Percentiles rank a stretch among this genome's conserved stretches.
These are phyloP conservation scores for Botrytis hyacinthi DNA, from an alignment of 2,329 filamentous ascomycete species.

Conservation along the genomic window DNA sequence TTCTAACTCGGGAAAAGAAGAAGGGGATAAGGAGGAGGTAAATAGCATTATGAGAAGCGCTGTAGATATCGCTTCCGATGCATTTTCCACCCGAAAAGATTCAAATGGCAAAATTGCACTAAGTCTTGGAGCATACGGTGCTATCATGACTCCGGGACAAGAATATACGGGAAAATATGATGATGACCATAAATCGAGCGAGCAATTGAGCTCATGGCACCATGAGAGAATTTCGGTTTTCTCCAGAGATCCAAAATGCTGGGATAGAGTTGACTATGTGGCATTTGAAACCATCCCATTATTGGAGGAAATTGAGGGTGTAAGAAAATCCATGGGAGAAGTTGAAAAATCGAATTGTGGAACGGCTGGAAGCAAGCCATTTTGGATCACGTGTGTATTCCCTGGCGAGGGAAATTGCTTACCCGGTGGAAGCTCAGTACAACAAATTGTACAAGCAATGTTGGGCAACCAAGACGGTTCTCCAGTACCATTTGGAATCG, in stretches of 20 bases:
- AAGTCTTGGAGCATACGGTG: slow-evolving; percentile 65
- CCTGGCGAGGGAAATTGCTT: slow-evolving; percentile 52
- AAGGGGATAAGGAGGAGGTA: slow-evolving; percentile 39
- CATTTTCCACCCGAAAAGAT: slow-evolving; percentile 29
- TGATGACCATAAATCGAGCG: slow-evolving; percentile 44
- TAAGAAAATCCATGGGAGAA: slow-evolving; percentile 45
- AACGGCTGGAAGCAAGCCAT: slow-evolving; percentile 21
- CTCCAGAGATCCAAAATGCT: slow-evolving; percentile 24
- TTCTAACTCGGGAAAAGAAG: not conserved
- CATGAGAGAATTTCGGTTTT: slow-evolving; percentile 53
- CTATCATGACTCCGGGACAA: slow-evolving; percentile 62
- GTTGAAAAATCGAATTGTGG: slow-evolving; percentile 3
- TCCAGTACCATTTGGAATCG: slow-evolving; percentile 57
- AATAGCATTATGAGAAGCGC: slow-evolving; percentile 45
- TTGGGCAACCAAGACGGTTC: slow-evolving; percentile 30
- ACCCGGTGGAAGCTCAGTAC: slow-evolving; percentile 54
- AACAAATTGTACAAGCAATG: slow-evolving; percentile 44
- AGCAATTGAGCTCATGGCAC: slow-evolving; percentile 56
- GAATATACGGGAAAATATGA: slow-evolving; percentile 66
- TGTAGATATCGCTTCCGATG: slow-evolving; percentile 41
- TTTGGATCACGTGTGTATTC: slow-evolving; percentile 65
- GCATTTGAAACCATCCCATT: slow-evolving; percentile 66
- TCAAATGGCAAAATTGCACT: slow-evolving; percentile 47
- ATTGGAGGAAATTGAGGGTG: slow-evolving; percentile 59
- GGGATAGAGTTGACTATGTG: slow-evolving; percentile 48